These are phyloP conservation scores for Dacryopinax primogenitus DNA, from an alignment of 768 basidiomycete genomes.

Conservation along the genomic window DNA sequence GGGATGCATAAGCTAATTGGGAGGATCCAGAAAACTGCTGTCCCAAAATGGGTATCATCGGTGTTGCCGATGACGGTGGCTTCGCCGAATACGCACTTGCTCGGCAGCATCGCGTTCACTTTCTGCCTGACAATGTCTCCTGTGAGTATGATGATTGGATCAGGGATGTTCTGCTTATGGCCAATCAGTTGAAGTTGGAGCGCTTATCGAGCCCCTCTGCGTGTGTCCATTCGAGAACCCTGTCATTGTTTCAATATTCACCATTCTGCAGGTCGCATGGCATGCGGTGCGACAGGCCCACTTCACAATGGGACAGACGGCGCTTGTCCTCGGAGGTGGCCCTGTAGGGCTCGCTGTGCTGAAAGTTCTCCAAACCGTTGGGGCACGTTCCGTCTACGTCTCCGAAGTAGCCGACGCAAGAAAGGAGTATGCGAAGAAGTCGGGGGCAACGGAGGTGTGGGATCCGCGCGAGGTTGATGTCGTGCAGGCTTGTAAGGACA, in stretches of 20 bases:
- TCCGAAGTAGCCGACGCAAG: slow-evolving; percentile 34
- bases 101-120: slow-evolving; percentile 29
- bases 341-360: slow-evolving; percentile 32
- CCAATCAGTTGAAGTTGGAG: slow-evolving; percentile 34
- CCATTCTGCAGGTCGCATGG: slow-evolving; percentile 35
- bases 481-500: slow-evolving; percentile 21
- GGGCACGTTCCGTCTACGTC: slow-evolving; percentile 27
- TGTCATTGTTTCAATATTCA: neutral
- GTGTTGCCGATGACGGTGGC: slow-evolving; percentile 31
- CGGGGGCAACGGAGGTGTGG: slow-evolving; percentile 32
- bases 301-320: slow-evolving; percentile 30
- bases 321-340: slow-evolving; percentile 35
- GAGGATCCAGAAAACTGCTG: slow-evolving; percentile 1
- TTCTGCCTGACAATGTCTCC: slow-evolving; percentile 30
- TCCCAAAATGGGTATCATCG: slow-evolving; percentile 14
- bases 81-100: slow-evolving; percentile 34
- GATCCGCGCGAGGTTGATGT: slow-evolving; percentile 28
- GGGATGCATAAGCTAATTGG: neutral
- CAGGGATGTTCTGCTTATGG: neutral
- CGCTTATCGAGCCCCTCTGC: slow-evolving; percentile 29
- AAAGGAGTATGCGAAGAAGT: slow-evolving; percentile 28
- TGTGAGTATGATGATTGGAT: slow-evolving; percentile 23
- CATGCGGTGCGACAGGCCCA: slow-evolving; percentile 34
- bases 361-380: slow-evolving; percentile 29
- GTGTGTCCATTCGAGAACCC: neutral